Percentiles rank a stretch among this genome's conserved stretches.
Evolutionary conservation across 192 early-diverging fungal species (phyloP).

Genomic region (Coemansia furcata): DNA sequence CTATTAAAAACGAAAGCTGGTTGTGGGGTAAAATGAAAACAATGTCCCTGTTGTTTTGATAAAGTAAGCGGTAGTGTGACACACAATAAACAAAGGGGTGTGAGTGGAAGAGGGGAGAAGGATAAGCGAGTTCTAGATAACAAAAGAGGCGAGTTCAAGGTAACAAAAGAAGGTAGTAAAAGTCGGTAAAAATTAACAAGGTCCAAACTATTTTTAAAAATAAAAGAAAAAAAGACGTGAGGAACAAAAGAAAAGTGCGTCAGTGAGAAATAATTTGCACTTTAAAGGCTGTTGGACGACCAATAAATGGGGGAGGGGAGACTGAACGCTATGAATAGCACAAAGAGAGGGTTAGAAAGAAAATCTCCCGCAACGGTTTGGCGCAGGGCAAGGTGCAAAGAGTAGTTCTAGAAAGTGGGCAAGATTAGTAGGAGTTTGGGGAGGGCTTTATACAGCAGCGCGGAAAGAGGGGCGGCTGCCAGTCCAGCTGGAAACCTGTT

Average conservation of each 20-base stretch:
- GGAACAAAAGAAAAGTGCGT: constrained; percentile 7
- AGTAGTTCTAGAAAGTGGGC: background rate
- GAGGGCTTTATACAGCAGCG: background rate
- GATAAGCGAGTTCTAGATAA: constrained; percentile 6
- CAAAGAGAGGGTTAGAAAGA: constrained; percentile 8
- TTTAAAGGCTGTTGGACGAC: background rate
- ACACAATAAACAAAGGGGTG: background rate
- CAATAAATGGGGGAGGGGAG: background rate
- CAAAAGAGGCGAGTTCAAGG: background rate
- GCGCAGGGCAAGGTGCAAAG: background rate
- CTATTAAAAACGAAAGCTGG: background rate
- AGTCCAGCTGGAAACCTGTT: constrained; percentile 12
- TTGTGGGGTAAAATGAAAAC: background rate
- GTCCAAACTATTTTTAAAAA: constrained; percentile 5
- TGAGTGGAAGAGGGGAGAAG: background rate
- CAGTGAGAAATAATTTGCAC: background rate
- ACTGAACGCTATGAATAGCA: background rate
- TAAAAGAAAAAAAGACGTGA: constrained; percentile 10
- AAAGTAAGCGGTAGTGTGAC: background rate
- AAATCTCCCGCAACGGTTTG: constrained; percentile 2
- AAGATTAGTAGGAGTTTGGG: background rate
- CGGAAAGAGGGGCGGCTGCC: background rate
- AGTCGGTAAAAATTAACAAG: background rate
- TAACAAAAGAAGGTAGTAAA: constrained; percentile 9
- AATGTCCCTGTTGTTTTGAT: constrained; percentile 1